Base-by-base conservation (phyloP, 2,329 filamentous ascomycete species). In the Sclerotinia nivalis region DNA sequence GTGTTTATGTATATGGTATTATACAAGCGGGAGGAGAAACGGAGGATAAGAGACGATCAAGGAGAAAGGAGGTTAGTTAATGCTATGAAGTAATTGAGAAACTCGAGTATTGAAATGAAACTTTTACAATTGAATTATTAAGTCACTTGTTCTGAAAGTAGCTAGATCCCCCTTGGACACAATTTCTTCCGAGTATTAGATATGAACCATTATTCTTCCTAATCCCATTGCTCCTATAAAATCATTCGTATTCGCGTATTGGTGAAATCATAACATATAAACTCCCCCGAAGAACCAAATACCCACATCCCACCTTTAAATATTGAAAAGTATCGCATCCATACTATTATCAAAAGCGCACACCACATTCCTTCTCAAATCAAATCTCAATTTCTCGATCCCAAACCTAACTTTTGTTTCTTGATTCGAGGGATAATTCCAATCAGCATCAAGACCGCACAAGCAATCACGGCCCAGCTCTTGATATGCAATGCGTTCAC, bases 351-450 rank as follows among this genome's bases (percentile, higher is more conserved):
- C 5, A 18, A 15, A n/a, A 28, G n/a, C 50, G n/a, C 50, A 8
- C 8, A 7, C 13, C 25, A 28, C 4, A 28, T 54, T 18, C 50
- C 25, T 25, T 2, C 20, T 6, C 20, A 50, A 37, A 50, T 56
- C 20, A n/a, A 1, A 49, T 12, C 31, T 50, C 45, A 50, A n/a
- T 50, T 37, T 18, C 60, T 22, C 13, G 45, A 49, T 12, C 28
- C 31, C 34, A 72, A 58, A 0, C 93, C 92, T 70, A 97, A 83
- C 84, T 98, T 98, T 72, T 88, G 86, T 82, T 91, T 88, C 83
- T 93, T 92, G 72, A 97, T 88, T 73, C 95, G 87, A 10, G 94
- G 90, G 70, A 91, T 84, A 22, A 97, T 81, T 0, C 96, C 95
- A 28, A 88, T 75, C 13, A 96, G 77, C 43, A 93, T 83, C 50